Percentiles rank a stretch among this genome's conserved stretches.
phyloP scores from a whole-genome alignment of 2,329 filamentous ascomycete genomes.

The Aschersonia sp. region DNA sequence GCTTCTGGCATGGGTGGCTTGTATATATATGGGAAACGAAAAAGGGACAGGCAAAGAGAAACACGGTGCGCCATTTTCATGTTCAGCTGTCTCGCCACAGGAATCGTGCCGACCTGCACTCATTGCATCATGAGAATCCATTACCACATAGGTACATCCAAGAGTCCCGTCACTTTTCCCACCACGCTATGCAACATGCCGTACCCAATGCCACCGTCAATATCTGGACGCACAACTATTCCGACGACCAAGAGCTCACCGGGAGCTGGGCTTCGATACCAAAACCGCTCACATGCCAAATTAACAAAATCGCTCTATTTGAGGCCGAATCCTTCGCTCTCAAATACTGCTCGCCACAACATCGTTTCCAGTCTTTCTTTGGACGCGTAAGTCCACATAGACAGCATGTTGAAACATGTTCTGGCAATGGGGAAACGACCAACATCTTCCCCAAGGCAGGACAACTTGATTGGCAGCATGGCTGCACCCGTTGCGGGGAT shows the following conservation, averaged over 20 bases:
- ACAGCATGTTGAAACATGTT: slow-evolving; percentile 82
- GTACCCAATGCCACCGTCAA: neutral
- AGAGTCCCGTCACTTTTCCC: neutral
- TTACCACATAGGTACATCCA: neutral
- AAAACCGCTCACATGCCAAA: too few species aligned
- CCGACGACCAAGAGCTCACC: too few species aligned
- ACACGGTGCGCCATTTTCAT: too few species aligned
- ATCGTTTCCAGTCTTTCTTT: slow-evolving; percentile 53
- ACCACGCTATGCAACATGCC: neutral
- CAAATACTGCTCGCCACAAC: slow-evolving; percentile 76
- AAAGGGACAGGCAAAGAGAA: too few species aligned
- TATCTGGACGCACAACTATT: too few species aligned
- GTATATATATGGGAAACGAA: too few species aligned
- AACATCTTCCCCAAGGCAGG: slow-evolving; percentile 60
- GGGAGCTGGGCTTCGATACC: too few species aligned
- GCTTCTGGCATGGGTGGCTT: too few species aligned
- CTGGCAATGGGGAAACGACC: slow-evolving; percentile 70
- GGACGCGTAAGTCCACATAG: slow-evolving; percentile 57
- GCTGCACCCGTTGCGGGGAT: slow-evolving; percentile 81
- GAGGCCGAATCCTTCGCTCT: slow-evolving; percentile 85
- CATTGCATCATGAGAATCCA: neutral
- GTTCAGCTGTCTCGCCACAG: too few species aligned
- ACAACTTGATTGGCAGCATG: slow-evolving; percentile 61
- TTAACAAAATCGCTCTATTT: slow-evolving; percentile 34
- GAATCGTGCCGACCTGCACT: too few species aligned